A percentile compares a stretch with the other conserved stretches of the same genome.
phyloP scores from a whole-genome alignment of 2,329 filamentous ascomycete genomes.

The Hypoxylon rubiginosum region DNA sequence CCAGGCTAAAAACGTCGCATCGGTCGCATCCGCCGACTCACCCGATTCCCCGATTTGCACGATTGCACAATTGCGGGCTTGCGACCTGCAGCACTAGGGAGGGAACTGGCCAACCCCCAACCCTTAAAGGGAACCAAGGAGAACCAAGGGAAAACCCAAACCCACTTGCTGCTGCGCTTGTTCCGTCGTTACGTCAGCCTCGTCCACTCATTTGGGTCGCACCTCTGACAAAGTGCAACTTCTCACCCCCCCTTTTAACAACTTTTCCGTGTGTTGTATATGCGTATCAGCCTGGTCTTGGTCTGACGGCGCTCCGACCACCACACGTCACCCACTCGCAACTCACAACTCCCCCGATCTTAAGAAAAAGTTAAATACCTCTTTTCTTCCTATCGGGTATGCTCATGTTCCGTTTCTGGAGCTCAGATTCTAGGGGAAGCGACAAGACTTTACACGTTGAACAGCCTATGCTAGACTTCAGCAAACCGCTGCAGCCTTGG shows the following conservation, averaged over 20 bases:
- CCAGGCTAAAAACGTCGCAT: constrained; percentile 38
- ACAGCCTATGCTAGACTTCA: constrained; percentile 57
- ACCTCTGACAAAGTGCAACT: constrained; percentile 42
- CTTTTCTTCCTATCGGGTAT: constrained; percentile 53
- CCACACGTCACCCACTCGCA: constrained; percentile 21
- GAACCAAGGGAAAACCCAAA: not conserved
- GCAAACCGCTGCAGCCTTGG: constrained; percentile 53
- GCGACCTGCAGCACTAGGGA: constrained; percentile 32
- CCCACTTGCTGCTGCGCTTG: constrained; percentile 1
- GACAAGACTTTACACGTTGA: constrained; percentile 63
- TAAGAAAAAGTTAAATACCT: constrained; percentile 8
- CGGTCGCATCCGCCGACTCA: constrained; percentile 36
- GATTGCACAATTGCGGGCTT: constrained; percentile 28
- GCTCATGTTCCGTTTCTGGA: constrained; percentile 75
- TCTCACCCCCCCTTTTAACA: constrained; percentile 30
- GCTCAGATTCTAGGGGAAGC: constrained; percentile 69
- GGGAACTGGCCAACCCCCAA: constrained; percentile 9
- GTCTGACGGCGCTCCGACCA: constrained; percentile 45
- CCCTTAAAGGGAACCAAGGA: not conserved
- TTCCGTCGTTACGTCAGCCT: constrained; percentile 53
- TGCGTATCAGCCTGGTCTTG: constrained; percentile 31
- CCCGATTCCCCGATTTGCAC: constrained; percentile 39
- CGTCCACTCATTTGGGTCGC: constrained; percentile 47
- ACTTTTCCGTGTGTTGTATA: constrained; percentile 25
- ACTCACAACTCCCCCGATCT: constrained; percentile 3